Evolutionary conservation across 2,329 filamentous ascomycete genomes (phyloP), one percentile per base, ranked within the genome.

Genomic region (Paramyrothecium roridum): DNA sequence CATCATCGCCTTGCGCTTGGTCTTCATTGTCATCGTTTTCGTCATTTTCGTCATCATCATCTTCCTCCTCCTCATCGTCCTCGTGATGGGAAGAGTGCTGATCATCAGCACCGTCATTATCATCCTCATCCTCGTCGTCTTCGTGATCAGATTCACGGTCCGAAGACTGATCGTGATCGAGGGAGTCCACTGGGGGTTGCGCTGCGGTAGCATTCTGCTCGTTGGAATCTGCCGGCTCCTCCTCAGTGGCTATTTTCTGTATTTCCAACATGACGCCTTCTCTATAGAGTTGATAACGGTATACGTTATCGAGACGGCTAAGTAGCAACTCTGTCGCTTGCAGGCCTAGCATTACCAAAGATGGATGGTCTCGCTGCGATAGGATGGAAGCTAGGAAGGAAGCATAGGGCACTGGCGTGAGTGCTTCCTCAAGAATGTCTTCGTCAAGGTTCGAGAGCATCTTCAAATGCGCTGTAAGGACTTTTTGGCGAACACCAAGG

Each of bases 401-500:
- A 2, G 95, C 92, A 71, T 98, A 99, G 0, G 95, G 91, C 1
- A 99, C 93, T 17, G 90, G 84, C 23, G 88, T 88, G 30, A 99
- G 75, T 10, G 93, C 89, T 64, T 97, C 93, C 58, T 91, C 83
- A 3, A 99, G 82, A 52, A 99, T 91, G 40, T 83, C 80, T 47
- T 85, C 86, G 63, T 97, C 91, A n/a, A 99, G 76, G 61, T 97
- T 96, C 13, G 92, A 96, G 11, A 99, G 82, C 91, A 99, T 98
- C 76, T 98, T 98, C 48, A 98, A 77, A 67, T 99, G 95, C n/a
- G 93, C 95, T 20, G 86, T 91, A 34, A 99, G 80, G 3, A 99
- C 95, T 73, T 96, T 97, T 68, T 98, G 91, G 21, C 96, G 89
- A 45, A 99, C 95, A 55, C 86, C 91, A 17, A 98, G 76, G 67